Conservation (phyloP, 2,329 filamentous ascomycete genomes). For the Pseudodiploospora longispora region DNA sequence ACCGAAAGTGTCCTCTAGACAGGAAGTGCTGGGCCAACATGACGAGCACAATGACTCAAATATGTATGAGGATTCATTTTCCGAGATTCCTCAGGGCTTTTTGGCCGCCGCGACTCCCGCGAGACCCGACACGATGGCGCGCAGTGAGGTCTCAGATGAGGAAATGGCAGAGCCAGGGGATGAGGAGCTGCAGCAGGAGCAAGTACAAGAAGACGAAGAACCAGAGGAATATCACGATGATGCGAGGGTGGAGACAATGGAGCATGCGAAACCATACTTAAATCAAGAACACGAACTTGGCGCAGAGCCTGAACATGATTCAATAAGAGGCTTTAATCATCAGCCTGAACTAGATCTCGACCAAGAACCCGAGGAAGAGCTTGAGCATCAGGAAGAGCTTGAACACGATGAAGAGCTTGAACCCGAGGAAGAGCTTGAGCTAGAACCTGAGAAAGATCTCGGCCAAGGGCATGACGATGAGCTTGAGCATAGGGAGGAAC, state of each 20-base stretch:
- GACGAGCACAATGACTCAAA: constrained; percentile 20
- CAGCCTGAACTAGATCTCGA: neutral
- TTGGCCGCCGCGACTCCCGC: constrained; percentile 41
- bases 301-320: neutral
- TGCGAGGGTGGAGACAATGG: no score
- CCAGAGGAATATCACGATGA: neutral
- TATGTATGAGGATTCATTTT: constrained; percentile 48
- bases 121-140: constrained; percentile 11
- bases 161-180: neutral
- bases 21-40: constrained; percentile 1
- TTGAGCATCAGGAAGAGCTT: neutral
- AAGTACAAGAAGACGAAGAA: constrained; percentile 1
- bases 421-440: neutral
- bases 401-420: neutral
- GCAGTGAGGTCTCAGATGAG: constrained; percentile 8
- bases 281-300: neutral
- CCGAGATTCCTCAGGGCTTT: constrained; percentile 44
- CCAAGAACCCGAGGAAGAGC: neutral
- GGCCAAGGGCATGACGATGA: constrained; percentile 6
- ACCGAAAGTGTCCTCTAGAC: constrained; percentile 4
- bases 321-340: neutral
- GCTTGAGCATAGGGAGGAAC: constrained; percentile 2
- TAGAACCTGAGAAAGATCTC: neutral
- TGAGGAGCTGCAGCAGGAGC: neutral
- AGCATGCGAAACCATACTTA: no score